Percentiles rank a stretch among this genome's conserved stretches.
Evolutionary conservation across 2,329 filamentous ascomycete species (phyloP).

Genomic region (Hypoxylon sp.): DNA sequence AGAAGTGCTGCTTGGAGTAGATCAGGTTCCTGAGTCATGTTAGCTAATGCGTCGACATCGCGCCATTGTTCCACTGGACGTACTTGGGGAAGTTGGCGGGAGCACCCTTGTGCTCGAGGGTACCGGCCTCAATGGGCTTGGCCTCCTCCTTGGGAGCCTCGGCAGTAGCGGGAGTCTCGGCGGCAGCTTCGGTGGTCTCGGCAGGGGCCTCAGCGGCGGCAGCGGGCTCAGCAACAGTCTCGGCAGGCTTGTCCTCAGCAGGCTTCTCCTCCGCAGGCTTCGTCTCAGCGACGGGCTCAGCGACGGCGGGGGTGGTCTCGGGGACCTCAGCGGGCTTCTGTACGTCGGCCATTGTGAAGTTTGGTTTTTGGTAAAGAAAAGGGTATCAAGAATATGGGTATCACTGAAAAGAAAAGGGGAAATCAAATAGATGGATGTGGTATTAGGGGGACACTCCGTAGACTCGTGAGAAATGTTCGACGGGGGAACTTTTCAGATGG

Average conservation of each 20-base stretch:
- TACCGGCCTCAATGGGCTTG: constrained; percentile 81
- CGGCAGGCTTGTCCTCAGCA: constrained; percentile 50
- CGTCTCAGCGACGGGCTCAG: constrained; percentile 47
- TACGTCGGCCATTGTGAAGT: constrained; percentile 73
- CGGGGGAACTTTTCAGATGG: constrained; percentile 27
- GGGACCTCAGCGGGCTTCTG: constrained; percentile 73
- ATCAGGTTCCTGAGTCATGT: constrained; percentile 73
- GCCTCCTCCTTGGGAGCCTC: constrained; percentile 58
- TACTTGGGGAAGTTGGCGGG: constrained; percentile 87
- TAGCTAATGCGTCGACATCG: no score
- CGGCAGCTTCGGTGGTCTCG: constrained; percentile 50
- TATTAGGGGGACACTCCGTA: constrained; percentile 34
- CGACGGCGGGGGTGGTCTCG: constrained; percentile 55
- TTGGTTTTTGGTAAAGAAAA: constrained; percentile 44
- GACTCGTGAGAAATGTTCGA: constrained; percentile 28
- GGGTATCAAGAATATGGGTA: constrained; percentile 57
- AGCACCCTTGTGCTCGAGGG: constrained; percentile 88
- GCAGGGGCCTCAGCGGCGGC: constrained; percentile 53
- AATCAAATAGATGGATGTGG: constrained; percentile 48
- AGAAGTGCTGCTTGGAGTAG: constrained; percentile 94
- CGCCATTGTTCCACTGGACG: no score
- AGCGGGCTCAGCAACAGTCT: constrained; percentile 53
- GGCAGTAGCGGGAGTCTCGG: constrained; percentile 46
- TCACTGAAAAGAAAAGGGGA: constrained; percentile 55
- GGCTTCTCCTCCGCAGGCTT: constrained; percentile 39